Evolutionary conservation across 2,329 filamentous ascomycete species (phyloP).

Genomic region (Sclerotinia glacialis): DNA sequence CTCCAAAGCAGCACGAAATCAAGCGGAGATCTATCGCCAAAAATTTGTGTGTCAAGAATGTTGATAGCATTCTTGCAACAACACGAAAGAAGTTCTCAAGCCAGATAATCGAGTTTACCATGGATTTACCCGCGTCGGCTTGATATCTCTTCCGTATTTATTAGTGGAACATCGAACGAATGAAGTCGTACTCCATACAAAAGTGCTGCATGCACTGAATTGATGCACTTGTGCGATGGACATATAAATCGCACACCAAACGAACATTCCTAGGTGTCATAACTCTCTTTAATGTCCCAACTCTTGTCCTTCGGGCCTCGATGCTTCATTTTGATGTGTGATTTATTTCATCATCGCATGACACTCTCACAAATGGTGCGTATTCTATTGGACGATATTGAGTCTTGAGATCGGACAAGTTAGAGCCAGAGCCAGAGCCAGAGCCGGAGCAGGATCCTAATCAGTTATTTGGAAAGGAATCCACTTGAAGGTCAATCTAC

Average conservation of each 20-base stretch:
- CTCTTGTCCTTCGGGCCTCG: too few relatives aligned
- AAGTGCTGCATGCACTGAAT: not conserved
- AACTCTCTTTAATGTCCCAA: not conserved
- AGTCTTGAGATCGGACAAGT: not conserved
- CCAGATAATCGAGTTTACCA: not conserved
- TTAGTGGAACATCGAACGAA: not conserved
- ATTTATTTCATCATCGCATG: not conserved
- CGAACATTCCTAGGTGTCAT: not conserved
- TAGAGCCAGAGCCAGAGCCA: not conserved
- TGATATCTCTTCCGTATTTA: not conserved
- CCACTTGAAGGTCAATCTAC: not conserved
- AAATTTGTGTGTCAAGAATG: not conserved
- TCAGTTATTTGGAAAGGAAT: not conserved
- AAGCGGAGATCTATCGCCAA: not conserved
- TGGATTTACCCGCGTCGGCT: not conserved
- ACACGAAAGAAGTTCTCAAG: not conserved
- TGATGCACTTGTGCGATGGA: not conserved
- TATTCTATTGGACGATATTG: not conserved
- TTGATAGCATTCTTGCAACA: not conserved
- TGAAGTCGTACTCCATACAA: not conserved
- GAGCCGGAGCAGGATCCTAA: too few relatives aligned
- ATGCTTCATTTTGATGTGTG: not conserved
- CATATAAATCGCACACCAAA: not conserved
- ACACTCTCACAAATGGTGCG: not conserved
- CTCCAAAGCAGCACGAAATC: not conserved